A percentile compares a stretch with the other conserved stretches of the same genome.
Conservation (phyloP, 2,329 filamentous ascomycete species). For the Rutstroemia sp. region DNA sequence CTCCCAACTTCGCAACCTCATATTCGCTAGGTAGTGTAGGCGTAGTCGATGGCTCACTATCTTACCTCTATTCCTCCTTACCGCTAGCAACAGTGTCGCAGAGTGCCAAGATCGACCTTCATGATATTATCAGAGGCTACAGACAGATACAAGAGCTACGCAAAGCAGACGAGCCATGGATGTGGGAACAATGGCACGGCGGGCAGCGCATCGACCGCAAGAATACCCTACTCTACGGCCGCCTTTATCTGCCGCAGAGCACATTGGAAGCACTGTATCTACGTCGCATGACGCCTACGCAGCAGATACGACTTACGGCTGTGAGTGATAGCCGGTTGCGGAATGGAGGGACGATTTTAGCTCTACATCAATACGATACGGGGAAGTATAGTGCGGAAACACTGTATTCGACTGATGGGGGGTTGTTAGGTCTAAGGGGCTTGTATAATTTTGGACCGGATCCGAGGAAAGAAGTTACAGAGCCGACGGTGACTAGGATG, state of each 20-base stretch:
- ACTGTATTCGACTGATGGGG: conserved; percentile 86
- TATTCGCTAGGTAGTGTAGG: conserved; percentile 87
- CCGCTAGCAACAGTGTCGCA: conserved; percentile 61
- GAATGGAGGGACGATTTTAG: conserved; percentile 70
- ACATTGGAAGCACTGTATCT: conserved; percentile 82
- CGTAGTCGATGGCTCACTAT: conserved; percentile 91
- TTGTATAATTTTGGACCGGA: conserved; percentile 81
- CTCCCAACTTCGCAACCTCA: conserved; percentile 87
- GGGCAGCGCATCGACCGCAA: conserved; percentile 42
- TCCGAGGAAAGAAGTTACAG: conserved; percentile 20
- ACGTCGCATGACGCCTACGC: conserved; percentile 65
- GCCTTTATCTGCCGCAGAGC: conserved; percentile 75
- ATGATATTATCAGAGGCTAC: conserved; percentile 74
- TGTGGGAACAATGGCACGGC: conserved; percentile 47
- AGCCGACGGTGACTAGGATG: conserved; percentile 17
- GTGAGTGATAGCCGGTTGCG: conserved; percentile 65
- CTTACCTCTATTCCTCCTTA: conserved; percentile 89
- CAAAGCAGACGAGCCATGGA: conserved; percentile 41
- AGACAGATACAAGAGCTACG: conserved; percentile 63
- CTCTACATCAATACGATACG: conserved; percentile 70
- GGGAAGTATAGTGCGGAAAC: conserved; percentile 87
- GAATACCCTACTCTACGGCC: conserved; percentile 63
- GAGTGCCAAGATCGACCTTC: conserved; percentile 70
- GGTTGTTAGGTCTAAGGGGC: conserved; percentile 76
- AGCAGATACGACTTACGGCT: conserved; percentile 73